Evolutionary conservation across 306 rosid genomes (phyloP), one percentile per base, ranked within the genome.

Genomic region (Arachis hypogaea): DNA sequence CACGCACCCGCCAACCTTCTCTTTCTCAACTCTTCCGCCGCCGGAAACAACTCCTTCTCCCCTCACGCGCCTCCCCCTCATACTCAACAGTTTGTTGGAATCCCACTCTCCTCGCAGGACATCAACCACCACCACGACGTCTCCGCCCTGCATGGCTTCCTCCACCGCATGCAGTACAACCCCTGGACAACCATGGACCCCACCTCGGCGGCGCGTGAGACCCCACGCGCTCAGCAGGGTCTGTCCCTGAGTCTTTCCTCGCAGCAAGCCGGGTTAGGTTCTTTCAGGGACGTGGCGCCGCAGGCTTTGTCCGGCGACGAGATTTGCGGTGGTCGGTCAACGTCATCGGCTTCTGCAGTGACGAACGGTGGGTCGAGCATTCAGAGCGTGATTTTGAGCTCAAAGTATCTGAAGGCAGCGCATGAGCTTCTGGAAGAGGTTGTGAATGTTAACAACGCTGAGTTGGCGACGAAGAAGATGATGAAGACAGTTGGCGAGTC

Each of bases 341-440:
- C 90, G 3, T 91, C 98, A 1, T 82, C 96, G 8, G 94, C 86
- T n/a, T 89, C 93, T 0, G 99, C 88, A 5, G 83, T 87, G 2
- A 85, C 91, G 3, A 89, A 89, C 4, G 97, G 96, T 2, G 90
- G 79, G 18, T 80, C 98, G 0, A 96, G 99, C 30, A 85, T 95
- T 73, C 98, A 88, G 78, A 80, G 92, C 7, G 93, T 93, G 58
- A 68, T 95, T 56, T 74, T 92, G 84, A 90, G 98, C 78, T 90
- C 99, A 0, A 95, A 95, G 77, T 95, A 90, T 83, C 75, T 95
- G 86, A 95, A 86, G 77, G 98, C 96, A 0, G 91, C 99, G 11
- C 98, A 90, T 77, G 99, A 95, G 77, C 93, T 95, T 59, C 83
- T 95, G 2, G 99, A 92, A 38, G 98, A 95, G 80, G 97, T 95